Conservation (phyloP, 2,329 filamentous ascomycete species). For the Neopestalotiopsis rosae region DNA sequence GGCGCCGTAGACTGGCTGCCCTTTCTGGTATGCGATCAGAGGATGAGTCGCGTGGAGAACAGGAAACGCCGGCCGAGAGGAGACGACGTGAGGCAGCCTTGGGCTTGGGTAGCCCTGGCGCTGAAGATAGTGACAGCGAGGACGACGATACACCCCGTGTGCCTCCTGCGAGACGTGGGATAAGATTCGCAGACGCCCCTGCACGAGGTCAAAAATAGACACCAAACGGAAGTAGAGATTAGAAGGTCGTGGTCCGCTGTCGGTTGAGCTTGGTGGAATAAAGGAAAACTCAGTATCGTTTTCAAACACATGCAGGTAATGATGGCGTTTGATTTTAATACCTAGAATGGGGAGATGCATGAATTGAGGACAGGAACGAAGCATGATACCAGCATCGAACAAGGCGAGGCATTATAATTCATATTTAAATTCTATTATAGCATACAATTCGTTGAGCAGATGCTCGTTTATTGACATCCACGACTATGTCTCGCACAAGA, state of each 20-base stretch:
- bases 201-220: constrained; percentile 27
- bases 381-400: not conserved
- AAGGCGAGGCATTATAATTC: not conserved
- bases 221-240: not conserved
- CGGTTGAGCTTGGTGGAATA: constrained; percentile 3
- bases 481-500: no score
- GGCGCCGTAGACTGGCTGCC: constrained; percentile 66
- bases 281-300: not conserved
- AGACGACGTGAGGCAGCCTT: constrained; percentile 76
- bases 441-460: no score
- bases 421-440: not conserved
- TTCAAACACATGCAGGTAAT: not conserved
- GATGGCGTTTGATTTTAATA: constrained; percentile 1
- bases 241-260: constrained; percentile 3
- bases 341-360: not conserved
- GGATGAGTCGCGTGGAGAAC: constrained; percentile 45
- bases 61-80: constrained; percentile 77
- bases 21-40: constrained; percentile 50
- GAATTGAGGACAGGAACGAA: not conserved
- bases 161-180: constrained; percentile 58
- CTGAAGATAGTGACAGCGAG: constrained; percentile 56
- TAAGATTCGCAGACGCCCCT: constrained; percentile 63
- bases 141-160: constrained; percentile 63
- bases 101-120: constrained; percentile 55
- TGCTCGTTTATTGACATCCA: no score